Conservation (phyloP, 441 rosid species). For the Viola pubescens region DNA sequence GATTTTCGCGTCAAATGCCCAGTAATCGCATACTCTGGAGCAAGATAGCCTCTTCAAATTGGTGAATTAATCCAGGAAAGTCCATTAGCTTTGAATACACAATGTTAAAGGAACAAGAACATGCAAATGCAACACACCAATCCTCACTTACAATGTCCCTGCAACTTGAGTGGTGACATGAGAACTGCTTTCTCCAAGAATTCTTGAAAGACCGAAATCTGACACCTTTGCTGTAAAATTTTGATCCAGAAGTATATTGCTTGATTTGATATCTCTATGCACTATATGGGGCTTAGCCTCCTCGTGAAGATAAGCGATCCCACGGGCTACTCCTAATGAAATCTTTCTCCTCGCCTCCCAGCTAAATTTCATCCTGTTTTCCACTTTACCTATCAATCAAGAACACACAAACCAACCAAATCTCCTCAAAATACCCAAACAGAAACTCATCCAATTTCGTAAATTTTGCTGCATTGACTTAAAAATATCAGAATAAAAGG, state of each 20-base stretch:
- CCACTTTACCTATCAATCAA: constrained; percentile 33
- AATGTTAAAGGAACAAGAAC: constrained; percentile 1
- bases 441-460: not conserved
- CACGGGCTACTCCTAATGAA: constrained; percentile 41
- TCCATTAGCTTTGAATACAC: constrained; percentile 12
- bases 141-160: constrained; percentile 41
- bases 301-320: constrained; percentile 50
- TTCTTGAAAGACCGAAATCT: constrained; percentile 49
- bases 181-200: constrained; percentile 30
- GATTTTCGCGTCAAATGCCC: constrained; percentile 57
- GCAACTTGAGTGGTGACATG: constrained; percentile 55
- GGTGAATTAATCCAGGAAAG: constrained; percentile 17
- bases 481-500: not conserved
- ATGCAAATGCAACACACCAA: not conserved
- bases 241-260: constrained; percentile 47
- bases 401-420: constrained; percentile 8
- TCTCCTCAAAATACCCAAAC: constrained; percentile 3
- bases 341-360: constrained; percentile 41
- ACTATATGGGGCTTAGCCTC: constrained; percentile 39
- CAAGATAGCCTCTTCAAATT: constrained; percentile 58
- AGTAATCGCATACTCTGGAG: constrained; percentile 71
- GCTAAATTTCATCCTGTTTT: constrained; percentile 33
- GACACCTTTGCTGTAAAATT: constrained; percentile 44
- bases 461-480: not conserved
- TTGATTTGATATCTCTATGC: constrained; percentile 54